A percentile compares a stretch with the other conserved stretches of the same genome.
Conservation (phyloP, 73 alveolate genomes). For the Stentor roeselii region DNA sequence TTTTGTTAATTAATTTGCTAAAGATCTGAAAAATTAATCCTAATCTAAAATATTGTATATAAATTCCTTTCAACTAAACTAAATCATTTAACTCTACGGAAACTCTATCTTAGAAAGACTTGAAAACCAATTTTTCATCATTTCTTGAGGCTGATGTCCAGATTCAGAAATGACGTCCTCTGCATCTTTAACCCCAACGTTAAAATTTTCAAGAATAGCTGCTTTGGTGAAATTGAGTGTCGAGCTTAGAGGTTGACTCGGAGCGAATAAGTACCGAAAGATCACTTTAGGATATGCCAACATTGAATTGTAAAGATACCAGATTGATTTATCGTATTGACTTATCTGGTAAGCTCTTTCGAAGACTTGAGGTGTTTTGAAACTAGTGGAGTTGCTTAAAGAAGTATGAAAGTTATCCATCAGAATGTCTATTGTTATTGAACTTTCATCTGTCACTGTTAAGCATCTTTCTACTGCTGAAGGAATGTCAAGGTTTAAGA, state of each 20-base stretch:
- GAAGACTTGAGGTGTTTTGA: slow-evolving; percentile 37
- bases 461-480: slow-evolving; percentile 42
- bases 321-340: slow-evolving; percentile 35
- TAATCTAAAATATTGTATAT: too few relatives aligned
- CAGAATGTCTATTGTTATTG: slow-evolving; percentile 48
- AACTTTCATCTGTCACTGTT: slow-evolving; percentile 34
- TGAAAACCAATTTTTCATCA: too few relatives aligned
- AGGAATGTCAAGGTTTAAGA: slow-evolving; percentile 42
- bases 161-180: too few relatives aligned
- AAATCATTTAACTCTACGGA: too few relatives aligned
- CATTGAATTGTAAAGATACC: slow-evolving; percentile 35
- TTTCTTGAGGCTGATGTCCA: too few relatives aligned
- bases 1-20: too few relatives aligned
- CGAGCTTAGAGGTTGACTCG: slow-evolving; percentile 34
- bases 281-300: slow-evolving; percentile 33
- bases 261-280: slow-evolving; percentile 38
- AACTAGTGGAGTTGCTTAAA: slow-evolving; percentile 13
- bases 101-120: too few relatives aligned
- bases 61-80: too few relatives aligned
- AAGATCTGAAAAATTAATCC: too few relatives aligned
- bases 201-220: too few relatives aligned
- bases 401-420: neutral
- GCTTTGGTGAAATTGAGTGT: too few relatives aligned
- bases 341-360: slow-evolving; percentile 38
- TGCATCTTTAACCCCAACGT: too few relatives aligned